A percentile compares a stretch with the other conserved stretches of the same genome.
Evolutionary conservation across 1,284 basidiomycete genomes (phyloP).

Genomic region (Retiboletus flavoniger): DNA sequence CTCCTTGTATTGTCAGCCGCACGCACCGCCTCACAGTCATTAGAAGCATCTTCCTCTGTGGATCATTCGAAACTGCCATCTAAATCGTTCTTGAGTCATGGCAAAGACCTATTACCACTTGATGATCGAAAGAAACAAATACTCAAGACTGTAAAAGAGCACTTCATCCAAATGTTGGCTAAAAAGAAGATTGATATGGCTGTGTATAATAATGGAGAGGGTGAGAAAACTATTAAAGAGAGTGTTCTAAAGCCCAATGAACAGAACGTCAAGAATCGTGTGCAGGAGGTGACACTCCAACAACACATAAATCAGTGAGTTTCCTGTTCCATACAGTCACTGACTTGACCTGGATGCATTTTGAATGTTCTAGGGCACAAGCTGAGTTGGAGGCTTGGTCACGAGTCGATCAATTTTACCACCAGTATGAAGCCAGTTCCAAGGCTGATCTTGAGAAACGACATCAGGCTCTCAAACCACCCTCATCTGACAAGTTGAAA

Average conservation of each 20-base stretch:
- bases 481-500: constrained; percentile 52
- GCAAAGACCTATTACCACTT: constrained; percentile 44
- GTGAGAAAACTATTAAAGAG: constrained; percentile 18
- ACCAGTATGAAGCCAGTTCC: constrained; percentile 52
- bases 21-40: constrained; percentile 40
- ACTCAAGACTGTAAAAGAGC: constrained; percentile 57
- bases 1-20: constrained; percentile 76
- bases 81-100: constrained; percentile 32
- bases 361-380: constrained; percentile 39
- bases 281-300: constrained; percentile 61
- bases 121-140: constrained; percentile 41
- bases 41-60: constrained; percentile 35
- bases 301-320: constrained; percentile 64
- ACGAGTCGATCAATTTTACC: constrained; percentile 59
- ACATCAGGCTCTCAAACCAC: constrained; percentile 28
- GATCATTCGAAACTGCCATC: constrained; percentile 33
- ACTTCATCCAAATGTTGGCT: constrained; percentile 59
- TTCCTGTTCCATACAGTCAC: background rate
- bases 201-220: constrained; percentile 28
- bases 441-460: constrained; percentile 51
- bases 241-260: constrained; percentile 50
- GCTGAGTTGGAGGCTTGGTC: constrained; percentile 71
- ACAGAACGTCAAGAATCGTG: constrained; percentile 70
- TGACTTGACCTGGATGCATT: background rate
- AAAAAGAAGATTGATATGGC: constrained; percentile 61